Evolutionary conservation across 768 basidiomycete genomes (phyloP).

Genomic region (Lactarius trivialis): DNA sequence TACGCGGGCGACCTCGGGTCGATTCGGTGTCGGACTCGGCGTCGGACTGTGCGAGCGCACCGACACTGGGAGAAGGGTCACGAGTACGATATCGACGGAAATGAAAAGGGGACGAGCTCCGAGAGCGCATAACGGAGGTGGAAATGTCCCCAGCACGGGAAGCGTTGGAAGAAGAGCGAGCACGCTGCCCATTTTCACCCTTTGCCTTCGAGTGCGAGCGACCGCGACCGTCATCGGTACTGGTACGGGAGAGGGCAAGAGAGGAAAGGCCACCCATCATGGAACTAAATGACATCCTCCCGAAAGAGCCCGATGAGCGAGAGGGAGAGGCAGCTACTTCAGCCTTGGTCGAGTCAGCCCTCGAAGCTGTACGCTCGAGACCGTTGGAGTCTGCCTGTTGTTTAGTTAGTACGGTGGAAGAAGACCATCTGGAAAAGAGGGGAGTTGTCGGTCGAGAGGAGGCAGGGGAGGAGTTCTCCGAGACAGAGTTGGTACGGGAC

Average conservation of each 20-base stretch:
- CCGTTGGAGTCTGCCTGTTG: slow-evolving; percentile 45
- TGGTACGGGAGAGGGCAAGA: slow-evolving; percentile 52
- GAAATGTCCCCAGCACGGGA: slow-evolving; percentile 34
- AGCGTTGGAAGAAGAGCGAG: slow-evolving; percentile 36
- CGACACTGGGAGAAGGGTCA: slow-evolving; percentile 44
- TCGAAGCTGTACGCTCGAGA: slow-evolving; percentile 40
- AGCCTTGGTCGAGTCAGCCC: slow-evolving; percentile 20
- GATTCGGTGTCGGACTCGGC: slow-evolving; percentile 53
- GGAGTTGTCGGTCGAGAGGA: slow-evolving; percentile 30
- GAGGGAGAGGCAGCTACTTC: slow-evolving; percentile 25
- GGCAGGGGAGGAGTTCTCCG: slow-evolving; percentile 22
- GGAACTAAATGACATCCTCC: slow-evolving; percentile 55
- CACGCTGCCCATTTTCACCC: slow-evolving; percentile 30
- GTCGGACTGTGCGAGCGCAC: slow-evolving; percentile 53
- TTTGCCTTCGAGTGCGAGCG: slow-evolving; percentile 37
- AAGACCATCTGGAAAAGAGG: slow-evolving; percentile 27
- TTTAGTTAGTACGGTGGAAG: slow-evolving; percentile 30
- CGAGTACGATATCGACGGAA: slow-evolving; percentile 60
- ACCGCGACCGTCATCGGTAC: slow-evolving; percentile 36
- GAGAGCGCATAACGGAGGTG: slow-evolving; percentile 45
- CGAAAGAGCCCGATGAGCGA: slow-evolving; percentile 44
- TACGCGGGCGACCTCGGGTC: slow-evolving; percentile 48
- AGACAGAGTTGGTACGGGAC: slow-evolving; percentile 26
- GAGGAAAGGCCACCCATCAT: slow-evolving; percentile 69
- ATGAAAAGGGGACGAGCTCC: slow-evolving; percentile 76